These are phyloP conservation scores for Peronospora tabacina DNA, from an alignment of 352 stramenopile species.

Conservation along the genomic window DNA sequence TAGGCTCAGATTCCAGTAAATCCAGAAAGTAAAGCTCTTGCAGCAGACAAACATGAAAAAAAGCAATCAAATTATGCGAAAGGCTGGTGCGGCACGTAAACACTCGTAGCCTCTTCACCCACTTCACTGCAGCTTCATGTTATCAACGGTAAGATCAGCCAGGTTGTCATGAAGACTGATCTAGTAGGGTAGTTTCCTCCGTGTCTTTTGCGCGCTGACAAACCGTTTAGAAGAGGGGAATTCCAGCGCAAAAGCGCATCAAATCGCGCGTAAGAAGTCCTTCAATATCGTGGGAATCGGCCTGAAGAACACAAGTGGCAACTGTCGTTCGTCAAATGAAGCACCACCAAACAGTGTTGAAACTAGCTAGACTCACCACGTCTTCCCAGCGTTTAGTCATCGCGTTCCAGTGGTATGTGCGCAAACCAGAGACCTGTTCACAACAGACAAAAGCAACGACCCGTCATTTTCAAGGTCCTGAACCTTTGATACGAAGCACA, in stretches of 20 bases:
- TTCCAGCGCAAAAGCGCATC: slow-evolving; percentile 66
- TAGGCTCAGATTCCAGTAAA: slow-evolving; percentile 30
- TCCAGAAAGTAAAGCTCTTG: slow-evolving; percentile 19
- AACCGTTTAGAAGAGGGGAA: slow-evolving; percentile 53
- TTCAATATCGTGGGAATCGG: slow-evolving; percentile 71
- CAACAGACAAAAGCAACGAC: not conserved
- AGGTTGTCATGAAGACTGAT: slow-evolving; percentile 1
- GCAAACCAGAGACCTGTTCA: slow-evolving; percentile 65
- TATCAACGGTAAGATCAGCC: slow-evolving; percentile 7
- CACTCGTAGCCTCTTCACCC: slow-evolving; percentile 17
- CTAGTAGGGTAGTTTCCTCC: not conserved
- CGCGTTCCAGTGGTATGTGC: slow-evolving; percentile 67
- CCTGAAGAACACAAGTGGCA: slow-evolving; percentile 24
- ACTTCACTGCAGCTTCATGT: slow-evolving; percentile 6
- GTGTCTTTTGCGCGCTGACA: not conserved
- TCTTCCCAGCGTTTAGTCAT: slow-evolving; percentile 70
- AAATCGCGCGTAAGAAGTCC: slow-evolving; percentile 72
- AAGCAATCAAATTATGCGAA: slow-evolving; percentile 16
- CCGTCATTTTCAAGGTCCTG: not conserved
- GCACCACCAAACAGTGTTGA: not conserved
- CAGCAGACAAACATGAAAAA: slow-evolving; percentile 17
- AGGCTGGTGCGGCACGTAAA: slow-evolving; percentile 19
- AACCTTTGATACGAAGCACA: not conserved
- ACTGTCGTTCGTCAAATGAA: slow-evolving; percentile 3
- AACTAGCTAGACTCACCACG: slow-evolving; percentile 30